Conservation (phyloP, 2,329 filamentous ascomycete species). For the Calonectria fujianensis region DNA sequence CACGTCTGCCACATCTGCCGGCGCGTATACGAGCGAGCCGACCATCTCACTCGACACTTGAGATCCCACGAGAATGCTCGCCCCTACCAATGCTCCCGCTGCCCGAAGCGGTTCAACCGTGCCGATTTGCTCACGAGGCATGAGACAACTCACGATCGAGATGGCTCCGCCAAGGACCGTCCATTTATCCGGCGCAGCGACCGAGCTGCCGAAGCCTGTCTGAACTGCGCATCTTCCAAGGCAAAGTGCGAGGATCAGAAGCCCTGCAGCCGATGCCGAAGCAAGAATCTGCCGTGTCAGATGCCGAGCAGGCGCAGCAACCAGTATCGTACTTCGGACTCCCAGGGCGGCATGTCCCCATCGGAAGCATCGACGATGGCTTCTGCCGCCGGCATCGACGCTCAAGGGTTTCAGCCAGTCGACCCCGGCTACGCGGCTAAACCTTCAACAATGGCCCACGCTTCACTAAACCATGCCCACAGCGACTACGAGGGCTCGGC, state of each 20-base stretch:
- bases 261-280: constrained; percentile 54
- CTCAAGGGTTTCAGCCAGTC: constrained; percentile 43
- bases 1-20: constrained; percentile 55
- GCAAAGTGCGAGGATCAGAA: constrained; percentile 55
- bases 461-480: constrained; percentile 40
- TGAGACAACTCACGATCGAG: constrained; percentile 55
- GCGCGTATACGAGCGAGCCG: constrained; percentile 54
- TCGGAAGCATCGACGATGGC: constrained; percentile 50
- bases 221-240: constrained; percentile 55
- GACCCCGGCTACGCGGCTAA: constrained; percentile 45
- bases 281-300: constrained; percentile 52
- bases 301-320: constrained; percentile 53
- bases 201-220: constrained; percentile 53
- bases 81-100: constrained; percentile 54
- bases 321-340: constrained; percentile 53
- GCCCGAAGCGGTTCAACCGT: constrained; percentile 54
- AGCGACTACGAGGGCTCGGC: constrained; percentile 45
- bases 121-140: constrained; percentile 54
- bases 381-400: constrained; percentile 46
- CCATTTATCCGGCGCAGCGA: constrained; percentile 54
- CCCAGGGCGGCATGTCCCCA: constrained; percentile 50
- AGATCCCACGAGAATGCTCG: constrained; percentile 55
- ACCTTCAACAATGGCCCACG: constrained; percentile 40
- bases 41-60: constrained; percentile 53
- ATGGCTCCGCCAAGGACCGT: constrained; percentile 52